Conservation (phyloP, 345 rosid genomes). For the Clausena lansium region DNA sequence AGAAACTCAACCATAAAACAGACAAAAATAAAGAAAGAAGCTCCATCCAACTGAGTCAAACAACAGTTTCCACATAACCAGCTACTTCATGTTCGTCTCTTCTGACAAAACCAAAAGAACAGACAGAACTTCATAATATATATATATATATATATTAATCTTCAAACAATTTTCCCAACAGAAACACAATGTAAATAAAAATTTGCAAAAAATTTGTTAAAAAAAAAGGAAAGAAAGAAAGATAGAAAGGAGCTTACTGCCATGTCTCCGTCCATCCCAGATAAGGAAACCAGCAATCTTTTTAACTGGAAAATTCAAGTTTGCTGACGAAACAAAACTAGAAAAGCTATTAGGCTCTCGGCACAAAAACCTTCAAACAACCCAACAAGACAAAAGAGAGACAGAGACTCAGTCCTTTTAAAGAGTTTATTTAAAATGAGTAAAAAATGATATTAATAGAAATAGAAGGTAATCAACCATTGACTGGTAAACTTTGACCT, state of each 20-base stretch:
- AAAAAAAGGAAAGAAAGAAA: not conserved
- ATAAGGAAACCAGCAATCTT: conserved; percentile 6
- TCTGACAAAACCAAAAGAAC: not conserved
- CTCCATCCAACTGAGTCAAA: not conserved
- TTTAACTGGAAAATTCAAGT: not conserved
- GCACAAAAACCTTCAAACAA: conserved; percentile 4
- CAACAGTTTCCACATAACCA: not conserved
- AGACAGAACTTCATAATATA: not conserved
- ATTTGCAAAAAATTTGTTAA: not conserved
- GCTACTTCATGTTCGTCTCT: not conserved
- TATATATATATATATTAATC: too few relatives aligned
- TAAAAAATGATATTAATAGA: conserved; percentile 8
- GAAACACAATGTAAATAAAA: too few relatives aligned
- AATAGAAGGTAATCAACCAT: conserved; percentile 49
- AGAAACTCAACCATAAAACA: not conserved
- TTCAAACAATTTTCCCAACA: not conserved
- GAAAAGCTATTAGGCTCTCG: not conserved
- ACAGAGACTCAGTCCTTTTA: conserved; percentile 1
- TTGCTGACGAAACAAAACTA: conserved; percentile 7
- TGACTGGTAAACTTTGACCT: conserved; percentile 54
- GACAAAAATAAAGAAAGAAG: not conserved
- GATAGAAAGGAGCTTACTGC: conserved; percentile 45
- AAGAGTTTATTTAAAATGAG: conserved; percentile 6
- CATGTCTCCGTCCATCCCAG: conserved; percentile 36
- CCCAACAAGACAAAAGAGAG: conserved; percentile 15